These are phyloP conservation scores for Chrysoporthe puriensis DNA, from an alignment of 2,329 filamentous ascomycete species.

Conservation along the genomic window DNA sequence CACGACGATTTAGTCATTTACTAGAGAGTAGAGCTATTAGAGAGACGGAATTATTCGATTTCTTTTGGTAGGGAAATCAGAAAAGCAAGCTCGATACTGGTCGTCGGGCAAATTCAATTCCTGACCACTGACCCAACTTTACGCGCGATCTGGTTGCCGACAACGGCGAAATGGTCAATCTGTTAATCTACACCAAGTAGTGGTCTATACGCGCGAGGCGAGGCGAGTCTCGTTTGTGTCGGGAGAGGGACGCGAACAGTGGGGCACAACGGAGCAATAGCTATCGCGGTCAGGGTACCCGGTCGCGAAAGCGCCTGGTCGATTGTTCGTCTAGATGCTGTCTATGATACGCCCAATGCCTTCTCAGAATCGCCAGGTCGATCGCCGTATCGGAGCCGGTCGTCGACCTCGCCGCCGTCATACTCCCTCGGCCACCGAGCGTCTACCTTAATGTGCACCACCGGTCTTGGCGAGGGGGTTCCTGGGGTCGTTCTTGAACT, in stretches of 20 bases:
- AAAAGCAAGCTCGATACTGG: not conserved
- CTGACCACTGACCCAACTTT: not conserved
- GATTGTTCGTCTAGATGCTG: conserved; percentile 24
- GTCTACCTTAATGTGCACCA: conserved; percentile 47
- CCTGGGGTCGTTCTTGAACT: conserved; percentile 96
- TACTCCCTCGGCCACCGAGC: not conserved
- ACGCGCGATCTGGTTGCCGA: not conserved
- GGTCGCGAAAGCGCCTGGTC: not conserved
- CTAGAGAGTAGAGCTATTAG: not conserved
- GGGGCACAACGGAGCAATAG: not conserved
- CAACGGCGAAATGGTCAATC: not conserved
- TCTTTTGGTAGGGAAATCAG: not conserved
- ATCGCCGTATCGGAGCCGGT: conserved; percentile 11
- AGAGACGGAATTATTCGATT: not conserved
- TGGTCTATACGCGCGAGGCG: not conserved
- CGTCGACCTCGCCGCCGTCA: not conserved
- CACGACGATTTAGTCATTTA: not conserved
- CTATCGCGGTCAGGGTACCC: not conserved
- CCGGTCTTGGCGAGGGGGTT: conserved; percentile 67
- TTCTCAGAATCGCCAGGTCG: conserved; percentile 2
- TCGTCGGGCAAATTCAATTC: not conserved
- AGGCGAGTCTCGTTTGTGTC: not conserved
- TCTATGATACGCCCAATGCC: conserved; percentile 24
- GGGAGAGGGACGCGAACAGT: not conserved
- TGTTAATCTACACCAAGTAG: not conserved